Base-by-base conservation (phyloP, 495 filamentous ascomycete genomes). In the Penicillium ochrochloron region DNA sequence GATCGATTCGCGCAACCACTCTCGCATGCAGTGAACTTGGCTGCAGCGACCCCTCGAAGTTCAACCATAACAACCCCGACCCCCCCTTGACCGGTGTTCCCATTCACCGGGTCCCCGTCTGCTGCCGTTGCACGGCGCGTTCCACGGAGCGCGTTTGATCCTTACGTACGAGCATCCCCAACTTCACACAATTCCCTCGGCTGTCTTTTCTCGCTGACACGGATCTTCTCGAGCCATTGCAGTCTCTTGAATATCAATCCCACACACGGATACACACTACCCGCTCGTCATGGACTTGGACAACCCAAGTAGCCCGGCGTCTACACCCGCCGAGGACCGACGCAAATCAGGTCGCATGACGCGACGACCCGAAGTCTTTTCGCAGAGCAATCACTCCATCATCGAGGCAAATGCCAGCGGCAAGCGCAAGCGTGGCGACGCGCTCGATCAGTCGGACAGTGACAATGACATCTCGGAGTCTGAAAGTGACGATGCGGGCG, bases 281-380 rank as follows among this genome's bases (percentile, higher is more conserved):
- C 41, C 6, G 39, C 44, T 14, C 37, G 63, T 27, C 55, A 81
- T 81, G 77, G 76, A 80, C 31, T 65, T 71, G 60, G 79, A 82
- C 55, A 72, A 70, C 51, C 74, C 65, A 44, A 66, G 66, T 34
- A 69, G 57, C 42, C 70, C 65, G 31, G 61, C 72, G 25, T 70
- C 76, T 3, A 75, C 73, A 37, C 72, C 71, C 68, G 82, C 85
- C 66, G 82, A 86, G 75, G 82, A 83, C 78, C 71, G 89, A 73
- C 87, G 93, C 74, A 91, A 91, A 70, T 96, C 93, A 53, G 90
- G 90, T 80, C 91, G 93, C 78, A 87, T 88, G 77, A 85, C 88
- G 65, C 91, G 89, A 66, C 88, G 85, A 64, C 92, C 92, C 56
- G 84, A 87, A 68, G 83, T 88, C 46, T 92, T 88, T 77, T 83